phyloP scores from a whole-genome alignment of 768 basidiomycete genomes.

The Leucosporidium yakuticum region DNA sequence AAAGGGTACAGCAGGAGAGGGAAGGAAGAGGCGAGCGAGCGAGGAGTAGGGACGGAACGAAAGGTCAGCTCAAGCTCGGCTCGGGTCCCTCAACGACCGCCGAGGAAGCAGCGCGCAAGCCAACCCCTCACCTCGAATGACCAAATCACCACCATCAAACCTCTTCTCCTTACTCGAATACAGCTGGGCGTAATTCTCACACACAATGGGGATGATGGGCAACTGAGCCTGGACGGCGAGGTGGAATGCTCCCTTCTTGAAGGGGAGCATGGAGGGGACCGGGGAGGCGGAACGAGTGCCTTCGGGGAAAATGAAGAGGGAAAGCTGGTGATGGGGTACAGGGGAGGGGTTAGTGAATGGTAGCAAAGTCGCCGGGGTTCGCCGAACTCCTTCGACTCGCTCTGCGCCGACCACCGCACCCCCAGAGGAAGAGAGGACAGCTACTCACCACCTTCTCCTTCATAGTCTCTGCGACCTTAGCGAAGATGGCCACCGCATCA shows the following conservation, averaged over 20 bases:
- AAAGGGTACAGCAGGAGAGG: too few relatives aligned
- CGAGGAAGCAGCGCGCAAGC: neutral
- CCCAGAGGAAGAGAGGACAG: neutral
- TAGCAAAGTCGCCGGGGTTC: neutral
- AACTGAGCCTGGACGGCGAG: constrained; percentile 84
- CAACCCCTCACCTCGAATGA: constrained; percentile 63
- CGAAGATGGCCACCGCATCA: constrained; percentile 66
- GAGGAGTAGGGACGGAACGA: neutral
- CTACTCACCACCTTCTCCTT: constrained; percentile 48
- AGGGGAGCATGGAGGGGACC: constrained; percentile 63
- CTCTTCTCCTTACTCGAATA: constrained; percentile 48
- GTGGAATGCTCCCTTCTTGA: constrained; percentile 99
- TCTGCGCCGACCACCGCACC: too few relatives aligned
- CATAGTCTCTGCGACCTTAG: constrained; percentile 63
- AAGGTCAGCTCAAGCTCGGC: too few relatives aligned
- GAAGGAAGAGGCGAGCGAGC: neutral
- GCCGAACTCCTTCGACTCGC: too few relatives aligned
- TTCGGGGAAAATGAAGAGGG: constrained; percentile 93
- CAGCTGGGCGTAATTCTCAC: constrained; percentile 85
- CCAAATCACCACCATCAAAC: constrained; percentile 69
- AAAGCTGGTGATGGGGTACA: constrained; percentile 49
- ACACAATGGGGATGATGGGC: constrained; percentile 84
- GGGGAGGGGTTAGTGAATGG: neutral
- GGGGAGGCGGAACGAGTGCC: constrained; percentile 76
- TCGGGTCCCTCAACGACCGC: too few relatives aligned